Percentiles rank a stretch among this genome's conserved stretches.
Evolutionary conservation across 2,329 filamentous ascomycete genomes (phyloP).

Genomic region (Beauveria rudraprayagi): DNA sequence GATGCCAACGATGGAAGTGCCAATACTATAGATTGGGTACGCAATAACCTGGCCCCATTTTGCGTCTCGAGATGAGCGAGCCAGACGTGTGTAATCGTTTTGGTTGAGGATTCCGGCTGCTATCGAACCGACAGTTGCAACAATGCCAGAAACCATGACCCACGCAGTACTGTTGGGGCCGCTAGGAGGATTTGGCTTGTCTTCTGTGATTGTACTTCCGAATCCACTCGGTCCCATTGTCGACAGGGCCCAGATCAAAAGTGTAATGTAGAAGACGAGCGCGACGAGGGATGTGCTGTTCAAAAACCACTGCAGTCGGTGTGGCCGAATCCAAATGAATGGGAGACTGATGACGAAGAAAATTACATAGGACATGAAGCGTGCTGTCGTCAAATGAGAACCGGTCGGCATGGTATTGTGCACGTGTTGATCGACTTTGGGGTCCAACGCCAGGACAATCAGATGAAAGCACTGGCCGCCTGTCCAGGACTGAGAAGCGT

Average conservation of each 20-base stretch:
- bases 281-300: slow-evolving; percentile 31
- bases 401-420: slow-evolving; percentile 31
- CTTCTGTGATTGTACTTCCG: slow-evolving; percentile 24
- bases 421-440: slow-evolving; percentile 33
- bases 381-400: slow-evolving; percentile 36
- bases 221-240: slow-evolving; percentile 35
- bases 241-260: slow-evolving; percentile 36
- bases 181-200: slow-evolving; percentile 18
- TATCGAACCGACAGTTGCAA: slow-evolving; percentile 30
- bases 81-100: slow-evolving; percentile 30
- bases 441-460: slow-evolving; percentile 37
- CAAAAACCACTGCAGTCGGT: slow-evolving; percentile 35
- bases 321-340: slow-evolving; percentile 35
- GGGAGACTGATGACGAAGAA: slow-evolving; percentile 37
- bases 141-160: slow-evolving; percentile 29
- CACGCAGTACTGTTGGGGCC: slow-evolving; percentile 26
- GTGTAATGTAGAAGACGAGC: slow-evolving; percentile 31
- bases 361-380: slow-evolving; percentile 35
- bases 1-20: slow-evolving; percentile 31
- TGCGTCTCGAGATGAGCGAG: slow-evolving; percentile 24
- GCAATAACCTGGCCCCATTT: slow-evolving; percentile 27
- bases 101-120: slow-evolving; percentile 31
- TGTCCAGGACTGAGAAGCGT: slow-evolving; percentile 38
- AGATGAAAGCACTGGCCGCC: slow-evolving; percentile 39
- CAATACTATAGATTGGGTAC: slow-evolving; percentile 28